Evolutionary conservation across 1,139 yeast species (phyloP).

Genomic region (Saccharomycopsis crataegensis): DNA sequence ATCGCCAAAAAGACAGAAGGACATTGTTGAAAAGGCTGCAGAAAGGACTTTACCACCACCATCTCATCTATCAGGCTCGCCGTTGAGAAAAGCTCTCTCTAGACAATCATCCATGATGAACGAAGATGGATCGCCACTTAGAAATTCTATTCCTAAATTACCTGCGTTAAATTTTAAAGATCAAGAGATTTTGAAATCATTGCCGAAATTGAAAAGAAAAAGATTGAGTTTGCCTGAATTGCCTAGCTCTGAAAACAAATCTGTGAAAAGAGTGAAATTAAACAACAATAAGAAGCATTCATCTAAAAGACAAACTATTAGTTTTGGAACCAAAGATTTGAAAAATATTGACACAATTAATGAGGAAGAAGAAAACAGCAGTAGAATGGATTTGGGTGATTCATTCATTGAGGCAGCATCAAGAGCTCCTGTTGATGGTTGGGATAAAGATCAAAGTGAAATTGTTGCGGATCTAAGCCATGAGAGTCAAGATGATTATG

Average conservation of each 20-base stretch:
- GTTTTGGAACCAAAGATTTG: neutral
- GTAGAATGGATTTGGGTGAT: neutral
- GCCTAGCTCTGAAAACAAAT: neutral
- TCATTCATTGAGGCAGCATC: neutral
- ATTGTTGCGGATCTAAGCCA: neutral
- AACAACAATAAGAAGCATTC: neutral
- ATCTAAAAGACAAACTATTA: conserved; percentile 3
- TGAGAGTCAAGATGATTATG: conserved; percentile 5
- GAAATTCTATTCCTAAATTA: conserved; percentile 1
- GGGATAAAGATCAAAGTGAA: neutral
- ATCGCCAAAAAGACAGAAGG: neutral
- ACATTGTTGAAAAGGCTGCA: conserved; percentile 1
- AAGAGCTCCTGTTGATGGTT: too few species aligned
- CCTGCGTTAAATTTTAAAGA: conserved; percentile 13
- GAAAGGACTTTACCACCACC: conserved; percentile 11
- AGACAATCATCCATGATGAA: neutral
- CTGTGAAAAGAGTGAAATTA: neutral
- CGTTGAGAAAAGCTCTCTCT: conserved; percentile 12
- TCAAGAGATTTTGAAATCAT: conserved; percentile 6
- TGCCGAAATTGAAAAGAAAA: conserved; percentile 10
- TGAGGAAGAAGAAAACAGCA: neutral
- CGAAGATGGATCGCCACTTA: neutral
- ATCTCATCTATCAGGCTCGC: conserved; percentile 12
- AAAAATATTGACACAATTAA: neutral
- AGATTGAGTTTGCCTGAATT: conserved; percentile 8